Base-by-base conservation (phyloP, 768 basidiomycete genomes). In the Dioszegia aurantiaca region DNA sequence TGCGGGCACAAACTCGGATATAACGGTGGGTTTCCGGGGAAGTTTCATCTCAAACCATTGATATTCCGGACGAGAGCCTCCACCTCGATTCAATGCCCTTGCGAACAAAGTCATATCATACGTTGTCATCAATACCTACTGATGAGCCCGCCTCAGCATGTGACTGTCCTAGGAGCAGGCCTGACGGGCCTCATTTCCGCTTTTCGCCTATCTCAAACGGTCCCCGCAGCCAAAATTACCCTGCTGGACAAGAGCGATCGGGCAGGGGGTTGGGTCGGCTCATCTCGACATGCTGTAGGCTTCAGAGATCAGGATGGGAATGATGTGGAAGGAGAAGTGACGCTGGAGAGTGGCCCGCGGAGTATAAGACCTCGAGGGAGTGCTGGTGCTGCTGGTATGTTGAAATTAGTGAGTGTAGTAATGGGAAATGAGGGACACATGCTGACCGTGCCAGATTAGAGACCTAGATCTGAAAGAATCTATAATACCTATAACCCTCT, bases 181-280 rank as follows among this genome's bases (percentile, higher is more conserved):
- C 73, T 52, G 77, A 77, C 55, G 86, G 82, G 33, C 78, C 80
- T 47, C 80, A 80, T 48, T 86, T 81, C 33, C 73, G 81, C 74
- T 84, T 81, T 43, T 77, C 79, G 44, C 59, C 60, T 56, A 8
- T 54, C 70, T 6, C 44, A 43, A 21, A 58, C 59, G 4, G 39
- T 64, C 1, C 66, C 65, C 2, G 63, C 73, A 10, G 65, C 82
- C 0, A 79, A 77, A 9, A 83, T 95, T 58, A 82, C 84, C 1
- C 68, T 98, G 12, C 62, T 93, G 26, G 92, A 97, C 65, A 83
- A 80, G 61, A 77, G 83, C 8, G 47, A 76, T 0, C 79, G 84
- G 1, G 74, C 87, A 4, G 94, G 94, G 12, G 94, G 94, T n/a
- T 97, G 92, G 93, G 82, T 90, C 0, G 52, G 87, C 83, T 47